Evolutionary conservation across 768 basidiomycete genomes (phyloP).

Genomic region (Favolaschia claudopus): DNA sequence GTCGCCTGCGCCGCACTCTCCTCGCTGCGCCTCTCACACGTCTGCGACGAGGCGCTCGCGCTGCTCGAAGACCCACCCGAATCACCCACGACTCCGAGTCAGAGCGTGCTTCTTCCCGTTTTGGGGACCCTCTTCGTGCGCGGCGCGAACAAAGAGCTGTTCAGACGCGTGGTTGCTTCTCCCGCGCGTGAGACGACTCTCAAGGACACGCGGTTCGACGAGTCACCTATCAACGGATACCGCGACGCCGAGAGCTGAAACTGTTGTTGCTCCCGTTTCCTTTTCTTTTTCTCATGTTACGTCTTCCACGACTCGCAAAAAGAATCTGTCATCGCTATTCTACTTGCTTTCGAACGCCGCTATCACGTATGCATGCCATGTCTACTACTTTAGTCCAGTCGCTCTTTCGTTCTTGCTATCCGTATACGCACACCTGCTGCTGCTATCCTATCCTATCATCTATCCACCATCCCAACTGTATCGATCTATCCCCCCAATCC

Average conservation of each 20-base stretch:
- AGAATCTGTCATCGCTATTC: no score
- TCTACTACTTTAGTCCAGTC: no score
- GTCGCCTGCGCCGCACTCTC: conserved; percentile 33
- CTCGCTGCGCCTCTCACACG: conserved; percentile 32
- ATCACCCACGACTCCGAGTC: no score
- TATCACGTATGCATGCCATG: no score
- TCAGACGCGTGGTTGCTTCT: conserved; percentile 5
- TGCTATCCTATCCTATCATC: neutral
- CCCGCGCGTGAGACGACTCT: neutral
- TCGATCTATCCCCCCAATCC: neutral
- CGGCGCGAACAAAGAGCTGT: neutral
- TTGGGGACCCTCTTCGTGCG: conserved; percentile 4
- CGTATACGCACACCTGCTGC: neutral
- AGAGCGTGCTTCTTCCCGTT: neutral
- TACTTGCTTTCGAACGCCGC: no score
- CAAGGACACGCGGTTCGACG: neutral
- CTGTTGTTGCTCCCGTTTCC: no score
- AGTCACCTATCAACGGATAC: neutral
- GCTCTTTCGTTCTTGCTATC: neutral
- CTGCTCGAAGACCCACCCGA: no score
- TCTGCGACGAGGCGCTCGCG: conserved; percentile 32
- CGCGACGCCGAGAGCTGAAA: neutral
- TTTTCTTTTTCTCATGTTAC: no score
- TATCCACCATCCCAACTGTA: conserved; percentile 5
- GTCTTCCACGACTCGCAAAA: no score